Evolutionary conservation across 1,284 basidiomycete genomes (phyloP), one percentile per base, ranked within the genome.

Genomic region (Fomitopsis schrenkii): DNA sequence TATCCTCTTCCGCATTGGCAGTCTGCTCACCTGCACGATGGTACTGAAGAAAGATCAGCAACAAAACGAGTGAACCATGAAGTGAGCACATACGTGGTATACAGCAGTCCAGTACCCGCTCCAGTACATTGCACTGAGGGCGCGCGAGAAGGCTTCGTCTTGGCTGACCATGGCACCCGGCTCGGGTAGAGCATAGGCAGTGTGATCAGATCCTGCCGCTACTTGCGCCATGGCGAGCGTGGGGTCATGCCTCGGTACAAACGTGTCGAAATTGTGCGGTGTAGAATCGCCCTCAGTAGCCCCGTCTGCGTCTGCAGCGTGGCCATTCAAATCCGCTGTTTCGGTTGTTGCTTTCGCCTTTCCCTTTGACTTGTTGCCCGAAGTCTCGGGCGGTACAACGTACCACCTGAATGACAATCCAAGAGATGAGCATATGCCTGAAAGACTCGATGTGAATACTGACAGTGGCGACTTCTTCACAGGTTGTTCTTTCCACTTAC

Each of bases 31-130:
- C 52, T 54, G 52, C 33, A 22, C 52, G 52, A 54, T 68, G 66
- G 45, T 60, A 68, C 66, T 66, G 46, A 35, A 10, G 2, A 12
- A 15, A 7, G 12, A 14, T 48, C 33, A 60, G 22, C 17, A 48
- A 45, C 22, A 57, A 48, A 42, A 12, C 15, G 14, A 38, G 48
- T 15, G 22, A 30, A 52, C 17, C 12, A 28, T 22, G 30, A 33
- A 3, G 22, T 26, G 9, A 3, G 44, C 19, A 69, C 71, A 28
- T 69, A 88, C 89, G 72, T 92, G 86, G 70, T 92, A 92, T 55
- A 91, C 80, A 2, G 90, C 90, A 2, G 89, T 91, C 90, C 90
- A 93, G 71, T 93, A 93, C 17, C 90, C 90, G 38, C 80, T 79
- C 90, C 91, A 92, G 71, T 93, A 93, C 84, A 88, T 91, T 17